Percentiles rank a stretch among this genome's conserved stretches.
phyloP scores from a whole-genome alignment of 1,284 basidiomycete genomes.

The Phaffia rhodozyma region DNA sequence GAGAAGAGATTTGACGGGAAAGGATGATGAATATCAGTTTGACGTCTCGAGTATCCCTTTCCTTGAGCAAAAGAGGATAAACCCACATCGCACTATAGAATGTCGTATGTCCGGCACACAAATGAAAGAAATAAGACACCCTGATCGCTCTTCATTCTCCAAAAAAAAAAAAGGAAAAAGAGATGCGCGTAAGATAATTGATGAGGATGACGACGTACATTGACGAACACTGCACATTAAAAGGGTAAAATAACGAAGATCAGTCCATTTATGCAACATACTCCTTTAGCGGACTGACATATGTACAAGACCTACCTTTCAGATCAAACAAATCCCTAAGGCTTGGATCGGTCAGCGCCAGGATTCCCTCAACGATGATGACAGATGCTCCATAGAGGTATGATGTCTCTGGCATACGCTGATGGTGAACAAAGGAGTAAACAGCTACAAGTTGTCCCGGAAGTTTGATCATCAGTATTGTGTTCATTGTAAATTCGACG shows the following conservation, averaged over 20 bases:
- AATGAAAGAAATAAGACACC: too few species aligned
- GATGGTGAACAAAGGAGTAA: slow-evolving; percentile 87
- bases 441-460: slow-evolving; percentile 40
- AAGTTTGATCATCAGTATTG: neutral
- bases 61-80: neutral
- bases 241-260: neutral
- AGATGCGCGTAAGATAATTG: slow-evolving; percentile 5
- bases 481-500: neutral
- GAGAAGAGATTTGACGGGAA: neutral
- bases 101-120: neutral
- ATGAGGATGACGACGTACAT: slow-evolving; percentile 36
- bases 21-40: slow-evolving; percentile 40
- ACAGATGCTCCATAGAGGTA: slow-evolving; percentile 94
- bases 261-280: neutral
- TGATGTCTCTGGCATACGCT: slow-evolving; percentile 69
- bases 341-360: slow-evolving; percentile 69
- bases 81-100: neutral
- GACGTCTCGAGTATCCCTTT: slow-evolving; percentile 44
- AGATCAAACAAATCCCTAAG: slow-evolving; percentile 78
- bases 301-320: slow-evolving; percentile 44
- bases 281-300: neutral
- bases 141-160: too few species aligned
- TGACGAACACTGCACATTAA: slow-evolving; percentile 4
- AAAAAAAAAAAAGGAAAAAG: neutral
- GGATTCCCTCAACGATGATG: slow-evolving; percentile 88